Evolutionary conservation across 306 rosid species (phyloP), one percentile per base, ranked within the genome.

Genomic region (Heteromeles arbutifolia): DNA sequence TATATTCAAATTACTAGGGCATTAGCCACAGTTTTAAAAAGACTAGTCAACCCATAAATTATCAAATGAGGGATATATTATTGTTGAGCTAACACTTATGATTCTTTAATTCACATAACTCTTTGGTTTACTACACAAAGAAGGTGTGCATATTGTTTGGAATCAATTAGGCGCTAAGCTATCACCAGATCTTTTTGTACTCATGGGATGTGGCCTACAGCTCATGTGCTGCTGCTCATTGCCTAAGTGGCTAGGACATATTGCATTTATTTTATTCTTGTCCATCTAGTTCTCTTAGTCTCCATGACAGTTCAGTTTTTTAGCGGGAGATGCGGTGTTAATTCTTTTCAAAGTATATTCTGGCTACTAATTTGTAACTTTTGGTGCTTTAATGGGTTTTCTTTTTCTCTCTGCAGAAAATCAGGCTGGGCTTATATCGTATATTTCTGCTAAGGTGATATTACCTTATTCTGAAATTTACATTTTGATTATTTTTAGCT

Each of bases 341-440:
- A 45, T 63, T 31, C 44, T 19, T 26, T 64, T 6, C 5, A 22
- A 4, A 75, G 19, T 52, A 18, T 17, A 25, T 32, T 26, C 22
- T 34, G 65, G 64, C 32, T 15, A n/a, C 72, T 66, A 56, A 53
- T 45, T 73, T 66, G 54, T 67, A 70, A 70, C 69, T 43, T 29
- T 44, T 64, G 26, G 76, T 28, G 24, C 74, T 69, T 41, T 77
- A 71, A 62, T 54, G 9, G 10, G 22, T 18, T 28, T 75, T 74
- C 70, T 69, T 78, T 65, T 73, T 21, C 53, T 57, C 73, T 77
- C 66, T 8, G 81, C 96, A 95, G 97, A 90, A 79, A 84, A 93
- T 85, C 89, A 83, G 63, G 84, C 90, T 73, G 98, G 98, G 62
- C 90, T 95, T 79, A 89, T 78, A 79, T 95, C 98, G 70, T 88